Evolutionary conservation across 768 basidiomycete genomes (phyloP).

Genomic region (Punctularia strigosozonata): DNA sequence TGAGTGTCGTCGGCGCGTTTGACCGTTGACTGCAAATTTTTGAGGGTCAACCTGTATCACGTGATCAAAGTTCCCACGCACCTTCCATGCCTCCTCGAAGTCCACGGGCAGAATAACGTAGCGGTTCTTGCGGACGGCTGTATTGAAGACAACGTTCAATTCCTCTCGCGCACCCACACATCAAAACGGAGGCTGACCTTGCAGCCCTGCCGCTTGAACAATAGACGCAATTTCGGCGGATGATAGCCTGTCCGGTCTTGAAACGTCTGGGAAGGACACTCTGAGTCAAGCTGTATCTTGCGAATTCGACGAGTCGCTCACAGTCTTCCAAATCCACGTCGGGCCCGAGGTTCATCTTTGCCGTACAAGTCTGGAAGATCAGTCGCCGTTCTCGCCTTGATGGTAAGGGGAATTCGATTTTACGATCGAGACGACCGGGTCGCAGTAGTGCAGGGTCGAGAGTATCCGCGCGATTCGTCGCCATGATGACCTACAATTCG

Average conservation of each 20-base stretch:
- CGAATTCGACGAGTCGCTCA: constrained; percentile 27
- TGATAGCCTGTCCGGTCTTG: constrained; percentile 89
- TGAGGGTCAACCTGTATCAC: constrained; percentile 13
- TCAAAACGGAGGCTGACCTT: constrained; percentile 41
- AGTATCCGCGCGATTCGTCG: constrained; percentile 97
- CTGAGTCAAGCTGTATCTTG: neutral
- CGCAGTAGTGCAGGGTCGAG: constrained; percentile 95
- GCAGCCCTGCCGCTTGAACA: constrained; percentile 93
- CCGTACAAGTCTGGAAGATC: constrained; percentile 95
- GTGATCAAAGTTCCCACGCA: constrained; percentile 49
- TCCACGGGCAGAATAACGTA: constrained; percentile 95
- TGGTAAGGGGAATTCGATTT: constrained; percentile 97
- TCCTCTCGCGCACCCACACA: neutral
- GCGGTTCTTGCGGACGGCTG: constrained; percentile 95
- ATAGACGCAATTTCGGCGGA: constrained; percentile 94
- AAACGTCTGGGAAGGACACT: constrained; percentile 58
- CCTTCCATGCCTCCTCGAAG: constrained; percentile 99
- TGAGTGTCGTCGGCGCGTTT: constrained; percentile 93
- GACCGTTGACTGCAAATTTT: constrained; percentile 74
- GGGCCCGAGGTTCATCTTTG: constrained; percentile 95
- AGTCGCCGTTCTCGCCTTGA: constrained; percentile 90
- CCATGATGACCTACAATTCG: constrained; percentile 88
- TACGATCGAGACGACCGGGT: constrained; percentile 93
- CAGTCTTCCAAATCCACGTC: constrained; percentile 99
- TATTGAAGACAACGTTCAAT: constrained; percentile 1